phyloP scores from a whole-genome alignment of 495 filamentous ascomycete species.

The Umbilicaria muhlenbergii region DNA sequence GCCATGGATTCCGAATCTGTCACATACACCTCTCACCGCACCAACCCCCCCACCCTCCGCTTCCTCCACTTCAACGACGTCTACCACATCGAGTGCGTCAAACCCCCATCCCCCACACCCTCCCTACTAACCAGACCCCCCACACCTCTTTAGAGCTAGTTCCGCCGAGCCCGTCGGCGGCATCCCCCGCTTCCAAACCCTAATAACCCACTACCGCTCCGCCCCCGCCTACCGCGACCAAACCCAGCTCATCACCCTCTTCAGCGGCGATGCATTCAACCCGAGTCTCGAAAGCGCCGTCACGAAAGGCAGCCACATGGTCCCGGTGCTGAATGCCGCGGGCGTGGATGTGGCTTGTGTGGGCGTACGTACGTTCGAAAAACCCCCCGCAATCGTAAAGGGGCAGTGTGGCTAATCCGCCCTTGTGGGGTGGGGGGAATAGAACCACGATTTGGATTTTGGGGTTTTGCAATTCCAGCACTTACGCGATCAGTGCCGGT shows the following conservation, averaged over 20 bases:
- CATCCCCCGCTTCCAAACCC: conserved; percentile 60
- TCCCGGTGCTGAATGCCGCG: conserved; percentile 67
- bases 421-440: neutral
- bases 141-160: conserved; percentile 24
- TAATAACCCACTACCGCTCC: conserved; percentile 55
- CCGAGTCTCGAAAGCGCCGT: conserved; percentile 73
- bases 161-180: conserved; percentile 74
- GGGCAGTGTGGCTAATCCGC: neutral
- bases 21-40: no score
- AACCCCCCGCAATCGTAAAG: no score
- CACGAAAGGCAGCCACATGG: conserved; percentile 83
- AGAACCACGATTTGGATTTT: conserved; percentile 91
- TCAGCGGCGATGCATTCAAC: conserved; percentile 88
- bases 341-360: conserved; percentile 62
- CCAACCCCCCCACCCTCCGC: conserved; percentile 47
- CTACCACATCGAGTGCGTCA: conserved; percentile 63
- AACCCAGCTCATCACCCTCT: conserved; percentile 57
- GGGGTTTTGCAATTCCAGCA: conserved; percentile 67
- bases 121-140: neutral
- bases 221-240: conserved; percentile 40
- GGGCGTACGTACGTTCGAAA: conserved; percentile 40
- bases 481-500: conserved; percentile 55
- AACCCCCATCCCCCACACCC: neutral
- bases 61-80: conserved; percentile 86
- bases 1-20: no score